Evolutionary conservation across 495 filamentous ascomycete species (phyloP).

Genomic region (Ramalina peruviana): DNA sequence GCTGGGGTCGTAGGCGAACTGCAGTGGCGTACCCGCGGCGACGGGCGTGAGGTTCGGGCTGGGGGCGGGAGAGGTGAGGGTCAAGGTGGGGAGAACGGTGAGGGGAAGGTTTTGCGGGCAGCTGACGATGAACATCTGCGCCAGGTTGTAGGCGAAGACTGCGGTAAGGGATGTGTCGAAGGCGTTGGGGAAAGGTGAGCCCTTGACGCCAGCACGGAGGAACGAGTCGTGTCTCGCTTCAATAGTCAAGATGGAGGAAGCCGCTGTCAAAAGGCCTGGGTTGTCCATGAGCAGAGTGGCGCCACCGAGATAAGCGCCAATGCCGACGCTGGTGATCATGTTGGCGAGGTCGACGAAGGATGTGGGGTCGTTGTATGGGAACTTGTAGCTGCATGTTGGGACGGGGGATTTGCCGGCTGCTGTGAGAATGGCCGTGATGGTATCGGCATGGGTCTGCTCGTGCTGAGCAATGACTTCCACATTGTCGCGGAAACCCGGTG

Average conservation of each 20-base stretch:
- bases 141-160: constrained; percentile 38
- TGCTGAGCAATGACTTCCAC: constrained; percentile 19
- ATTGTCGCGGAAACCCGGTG: constrained; percentile 19
- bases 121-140: constrained; percentile 34
- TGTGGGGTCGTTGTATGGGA: constrained; percentile 28
- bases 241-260: constrained; percentile 38
- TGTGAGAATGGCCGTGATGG: constrained; percentile 16
- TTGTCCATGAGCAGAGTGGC: constrained; percentile 33
- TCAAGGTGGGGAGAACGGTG: constrained; percentile 17
- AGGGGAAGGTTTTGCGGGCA: constrained; percentile 28
- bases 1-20: constrained; percentile 16
- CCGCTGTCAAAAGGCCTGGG: constrained; percentile 30
- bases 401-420: constrained; percentile 29
- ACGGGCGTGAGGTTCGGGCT: constrained; percentile 12
- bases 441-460: constrained; percentile 13
- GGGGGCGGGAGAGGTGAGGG: constrained; percentile 13
- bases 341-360: constrained; percentile 33
- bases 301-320: constrained; percentile 20
- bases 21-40: constrained; percentile 14
- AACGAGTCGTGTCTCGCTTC: constrained; percentile 39
- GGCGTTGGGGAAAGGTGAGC: constrained; percentile 33
- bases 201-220: constrained; percentile 30
- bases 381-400: constrained; percentile 36
- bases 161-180: constrained; percentile 38
- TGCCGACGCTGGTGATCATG: constrained; percentile 22